These are phyloP conservation scores for Solanum arcanum DNA, from an alignment of 257 asterid genomes.

Conservation along the genomic window DNA sequence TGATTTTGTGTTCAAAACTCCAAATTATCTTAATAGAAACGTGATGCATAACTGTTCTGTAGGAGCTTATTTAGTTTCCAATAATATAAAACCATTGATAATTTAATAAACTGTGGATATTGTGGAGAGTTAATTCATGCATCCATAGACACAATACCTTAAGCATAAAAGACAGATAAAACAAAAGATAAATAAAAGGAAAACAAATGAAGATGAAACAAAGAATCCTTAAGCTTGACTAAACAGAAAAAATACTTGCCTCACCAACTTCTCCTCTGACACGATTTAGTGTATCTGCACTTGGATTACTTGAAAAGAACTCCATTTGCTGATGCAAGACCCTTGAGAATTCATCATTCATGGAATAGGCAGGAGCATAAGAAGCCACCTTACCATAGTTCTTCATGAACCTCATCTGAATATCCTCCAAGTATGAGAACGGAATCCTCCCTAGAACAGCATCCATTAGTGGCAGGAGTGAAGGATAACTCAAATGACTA, in stretches of 20 bases:
- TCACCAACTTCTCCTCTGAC: conserved; percentile 93
- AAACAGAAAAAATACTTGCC: conserved; percentile 36
- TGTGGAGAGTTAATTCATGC: neutral
- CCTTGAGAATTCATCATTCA: conserved; percentile 98
- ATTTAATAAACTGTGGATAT: neutral
- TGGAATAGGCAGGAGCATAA: conserved; percentile 90
- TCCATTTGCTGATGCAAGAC: conserved; percentile 99
- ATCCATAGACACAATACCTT: neutral
- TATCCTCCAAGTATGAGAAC: conserved; percentile 87
- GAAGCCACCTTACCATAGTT: conserved; percentile 79
- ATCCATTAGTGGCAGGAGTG: neutral
- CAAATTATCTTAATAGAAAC: neutral
- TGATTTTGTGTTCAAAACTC: neutral
- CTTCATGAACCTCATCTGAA: conserved; percentile 96
- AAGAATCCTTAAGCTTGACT: neutral
- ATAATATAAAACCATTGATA: neutral
- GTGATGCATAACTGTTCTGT: neutral
- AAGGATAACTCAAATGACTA: neutral
- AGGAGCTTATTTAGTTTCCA: neutral
- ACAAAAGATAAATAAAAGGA: neutral
- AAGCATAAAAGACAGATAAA: neutral
- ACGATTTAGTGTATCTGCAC: conserved; percentile 83
- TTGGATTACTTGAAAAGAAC: conserved; percentile 88
- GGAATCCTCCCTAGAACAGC: conserved; percentile 78
- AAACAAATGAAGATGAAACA: neutral